These are phyloP conservation scores for Globisporangium canariense DNA, from an alignment of 352 stramenopile genomes.

Conservation along the genomic window DNA sequence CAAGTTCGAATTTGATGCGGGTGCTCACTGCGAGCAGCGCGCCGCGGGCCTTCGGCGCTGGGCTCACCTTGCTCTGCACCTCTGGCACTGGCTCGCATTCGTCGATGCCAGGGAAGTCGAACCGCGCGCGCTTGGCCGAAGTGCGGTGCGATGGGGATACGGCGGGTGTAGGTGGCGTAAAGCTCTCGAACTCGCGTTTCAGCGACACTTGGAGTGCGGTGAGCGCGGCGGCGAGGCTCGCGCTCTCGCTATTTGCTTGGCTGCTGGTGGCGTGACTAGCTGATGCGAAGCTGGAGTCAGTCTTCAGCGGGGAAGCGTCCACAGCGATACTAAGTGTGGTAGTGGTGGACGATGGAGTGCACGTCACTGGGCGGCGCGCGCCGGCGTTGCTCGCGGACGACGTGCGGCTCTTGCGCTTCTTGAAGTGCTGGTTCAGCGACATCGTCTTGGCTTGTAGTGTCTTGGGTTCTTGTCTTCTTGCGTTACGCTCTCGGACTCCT, in stretches of 20 bases:
- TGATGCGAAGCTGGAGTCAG: slow-evolving; percentile 12
- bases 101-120: slow-evolving; percentile 40
- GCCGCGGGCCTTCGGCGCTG: slow-evolving; percentile 34
- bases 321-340: background rate
- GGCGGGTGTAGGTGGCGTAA: slow-evolving; percentile 63
- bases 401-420: slow-evolving; percentile 63
- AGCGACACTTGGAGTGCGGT: slow-evolving; percentile 74
- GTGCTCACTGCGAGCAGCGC: slow-evolving; percentile 71
- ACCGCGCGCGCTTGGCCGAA: slow-evolving; percentile 51
- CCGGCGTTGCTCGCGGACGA: slow-evolving; percentile 15
- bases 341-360: background rate
- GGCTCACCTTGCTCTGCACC: slow-evolving; percentile 26
- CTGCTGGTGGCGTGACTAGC: slow-evolving; percentile 11
- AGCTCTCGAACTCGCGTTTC: slow-evolving; percentile 68
- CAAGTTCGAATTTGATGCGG: slow-evolving; percentile 70
- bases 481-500: background rate
- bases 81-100: slow-evolving; percentile 22
- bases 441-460: slow-evolving; percentile 14
- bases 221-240: slow-evolving; percentile 52
- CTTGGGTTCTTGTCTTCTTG: background rate
- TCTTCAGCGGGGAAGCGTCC: slow-evolving; percentile 6
- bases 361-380: background rate
- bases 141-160: slow-evolving; percentile 58
- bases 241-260: slow-evolving; percentile 27
- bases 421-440: slow-evolving; percentile 62